Evolutionary conservation across 1,284 basidiomycete species (phyloP).

Genomic region (Heliocybe sulcata): DNA sequence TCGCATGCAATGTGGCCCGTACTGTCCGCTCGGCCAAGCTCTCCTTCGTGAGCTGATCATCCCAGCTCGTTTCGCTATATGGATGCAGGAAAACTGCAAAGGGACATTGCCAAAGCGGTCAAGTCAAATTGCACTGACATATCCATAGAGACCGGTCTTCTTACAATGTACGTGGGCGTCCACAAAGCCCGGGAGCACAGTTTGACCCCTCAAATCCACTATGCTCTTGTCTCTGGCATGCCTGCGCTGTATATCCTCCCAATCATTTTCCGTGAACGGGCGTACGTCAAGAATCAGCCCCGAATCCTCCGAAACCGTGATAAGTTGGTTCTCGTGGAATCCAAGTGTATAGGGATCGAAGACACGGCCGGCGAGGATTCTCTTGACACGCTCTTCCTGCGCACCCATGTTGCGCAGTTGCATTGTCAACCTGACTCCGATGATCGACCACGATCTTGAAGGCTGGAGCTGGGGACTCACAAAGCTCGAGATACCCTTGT

Average conservation of each 20-base stretch:
- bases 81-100: slow-evolving; percentile 53
- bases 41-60: slow-evolving; percentile 57
- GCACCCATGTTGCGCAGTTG: background rate
- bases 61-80: slow-evolving; percentile 54
- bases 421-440: background rate
- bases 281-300: slow-evolving; percentile 28
- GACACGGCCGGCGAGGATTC: slow-evolving; percentile 32
- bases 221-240: slow-evolving; percentile 16
- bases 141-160: slow-evolving; percentile 15
- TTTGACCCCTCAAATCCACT: slow-evolving; percentile 42
- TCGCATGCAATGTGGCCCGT: slow-evolving; percentile 55
- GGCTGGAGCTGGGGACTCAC: too few relatives aligned
- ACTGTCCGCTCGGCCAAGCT: slow-evolving; percentile 44
- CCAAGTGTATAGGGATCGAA: slow-evolving; percentile 31
- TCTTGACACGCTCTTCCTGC: slow-evolving; percentile 9
- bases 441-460: too few relatives aligned
- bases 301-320: slow-evolving; percentile 29
- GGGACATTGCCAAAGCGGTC: too few relatives aligned
- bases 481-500: too few relatives aligned
- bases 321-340: slow-evolving; percentile 28
- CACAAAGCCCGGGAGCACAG: slow-evolving; percentile 59
- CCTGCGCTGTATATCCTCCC: slow-evolving; percentile 10
- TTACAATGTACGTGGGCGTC: slow-evolving; percentile 60
- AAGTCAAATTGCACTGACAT: background rate
- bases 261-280: slow-evolving; percentile 7